A percentile compares a stretch with the other conserved stretches of the same genome.
These are phyloP conservation scores for Sphagnum tenellum DNA, from an alignment of 225 moss, liverwort and hornwort genomes.

Conservation along the genomic window DNA sequence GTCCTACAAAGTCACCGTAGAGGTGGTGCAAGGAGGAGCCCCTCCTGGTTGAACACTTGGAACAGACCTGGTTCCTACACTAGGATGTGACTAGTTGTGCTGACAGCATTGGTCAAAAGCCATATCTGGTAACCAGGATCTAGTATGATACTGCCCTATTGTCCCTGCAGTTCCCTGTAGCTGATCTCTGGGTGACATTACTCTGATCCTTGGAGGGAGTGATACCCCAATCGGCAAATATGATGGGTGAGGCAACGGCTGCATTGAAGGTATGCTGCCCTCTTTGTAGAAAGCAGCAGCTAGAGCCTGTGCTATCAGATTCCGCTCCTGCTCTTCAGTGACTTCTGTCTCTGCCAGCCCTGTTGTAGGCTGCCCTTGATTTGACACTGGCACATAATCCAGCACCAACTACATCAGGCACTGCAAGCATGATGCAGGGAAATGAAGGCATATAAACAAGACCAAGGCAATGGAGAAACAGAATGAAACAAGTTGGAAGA, in stretches of 20 bases:
- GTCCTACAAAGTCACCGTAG: conserved; percentile 25
- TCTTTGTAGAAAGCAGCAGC: conserved; percentile 72
- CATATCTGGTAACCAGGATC: conserved; percentile 47
- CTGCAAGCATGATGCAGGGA: too few relatives aligned
- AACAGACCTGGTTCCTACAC: conserved; percentile 10
- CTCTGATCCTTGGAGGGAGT: conserved; percentile 38
- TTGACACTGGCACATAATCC: conserved; percentile 44
- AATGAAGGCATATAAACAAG: too few relatives aligned
- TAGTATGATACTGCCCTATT: conserved; percentile 26
- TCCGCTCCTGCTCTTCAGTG: conserved; percentile 97
- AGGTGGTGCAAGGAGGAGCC: conserved; percentile 9
- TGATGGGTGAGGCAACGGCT: conserved; percentile 21
- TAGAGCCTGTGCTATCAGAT: conserved; percentile 80
- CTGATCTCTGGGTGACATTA: conserved; percentile 55
- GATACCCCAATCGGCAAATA: conserved; percentile 19
- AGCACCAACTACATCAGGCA: background rate
- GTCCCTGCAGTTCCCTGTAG: conserved; percentile 28
- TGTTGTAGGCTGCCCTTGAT: conserved; percentile 53
- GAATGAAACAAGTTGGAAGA: background rate
- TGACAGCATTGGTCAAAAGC: conserved; percentile 36
- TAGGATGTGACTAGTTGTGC: conserved; percentile 30
- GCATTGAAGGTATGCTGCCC: conserved; percentile 27
- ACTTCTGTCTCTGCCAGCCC: conserved; percentile 59
- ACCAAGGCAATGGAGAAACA: background rate
- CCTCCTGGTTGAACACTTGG: conserved; percentile 25